Percentiles rank a stretch among this genome's conserved stretches.
Conservation (phyloP, 2,329 filamentous ascomycete species). For the Hypoxylon sp. region DNA sequence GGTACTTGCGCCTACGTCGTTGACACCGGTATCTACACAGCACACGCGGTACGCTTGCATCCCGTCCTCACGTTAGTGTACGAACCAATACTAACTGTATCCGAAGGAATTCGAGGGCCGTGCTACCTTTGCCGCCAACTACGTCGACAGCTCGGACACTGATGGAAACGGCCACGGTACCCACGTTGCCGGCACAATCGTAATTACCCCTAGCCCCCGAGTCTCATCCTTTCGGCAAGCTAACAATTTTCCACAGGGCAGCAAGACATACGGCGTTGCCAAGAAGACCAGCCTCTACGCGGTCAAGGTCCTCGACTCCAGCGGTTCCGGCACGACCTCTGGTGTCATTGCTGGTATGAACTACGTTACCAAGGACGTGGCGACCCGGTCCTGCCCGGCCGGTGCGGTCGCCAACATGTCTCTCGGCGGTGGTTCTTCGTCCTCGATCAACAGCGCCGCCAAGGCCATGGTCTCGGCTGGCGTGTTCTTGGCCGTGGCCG, state of each 20-base stretch:
- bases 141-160: conserved; percentile 46
- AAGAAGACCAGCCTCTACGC: conserved; percentile 53
- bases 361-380: conserved; percentile 57
- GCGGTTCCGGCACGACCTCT: conserved; percentile 42
- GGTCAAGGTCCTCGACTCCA: conserved; percentile 56
- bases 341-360: conserved; percentile 47
- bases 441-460: conserved; percentile 60
- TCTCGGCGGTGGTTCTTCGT: conserved; percentile 56
- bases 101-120: conserved; percentile 53
- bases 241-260: conserved; percentile 24
- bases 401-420: conserved; percentile 65
- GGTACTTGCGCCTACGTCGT: conserved; percentile 61
- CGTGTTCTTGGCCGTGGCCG: conserved; percentile 62
- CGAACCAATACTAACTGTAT: conserved; percentile 21
- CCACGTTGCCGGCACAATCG: conserved; percentile 55
- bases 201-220: conserved; percentile 4
- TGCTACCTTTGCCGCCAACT: conserved; percentile 48
- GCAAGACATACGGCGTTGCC: conserved; percentile 55
- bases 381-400: conserved; percentile 49
- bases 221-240: neutral
- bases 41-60: conserved; percentile 51
- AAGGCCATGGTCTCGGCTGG: conserved; percentile 55
- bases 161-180: conserved; percentile 57
- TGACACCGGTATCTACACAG: conserved; percentile 61
- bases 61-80: too few relatives aligned